Evolutionary conservation across 176 grass and related monocot genomes (phyloP).

Genomic region (Microstegium vimineum): DNA sequence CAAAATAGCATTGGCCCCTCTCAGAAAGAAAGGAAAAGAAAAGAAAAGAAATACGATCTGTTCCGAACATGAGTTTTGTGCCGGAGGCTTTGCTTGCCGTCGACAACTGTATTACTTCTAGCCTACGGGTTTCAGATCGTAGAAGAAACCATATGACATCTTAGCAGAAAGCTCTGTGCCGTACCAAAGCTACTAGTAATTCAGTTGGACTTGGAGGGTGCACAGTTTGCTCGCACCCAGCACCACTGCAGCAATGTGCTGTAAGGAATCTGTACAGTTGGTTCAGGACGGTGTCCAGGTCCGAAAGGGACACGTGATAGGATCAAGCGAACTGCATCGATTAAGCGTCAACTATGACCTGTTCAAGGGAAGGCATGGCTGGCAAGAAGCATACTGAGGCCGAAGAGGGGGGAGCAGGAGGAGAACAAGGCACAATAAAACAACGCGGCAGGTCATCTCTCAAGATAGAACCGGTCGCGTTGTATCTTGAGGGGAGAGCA

Average conservation of each 20-base stretch:
- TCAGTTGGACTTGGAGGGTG: neutral
- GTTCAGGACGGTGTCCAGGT: neutral
- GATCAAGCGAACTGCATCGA: neutral
- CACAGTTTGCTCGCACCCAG: neutral
- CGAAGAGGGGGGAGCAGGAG: neutral
- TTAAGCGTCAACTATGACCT: neutral
- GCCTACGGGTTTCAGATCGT: neutral
- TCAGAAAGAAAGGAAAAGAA: neutral
- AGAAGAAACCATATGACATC: constrained; percentile 19
- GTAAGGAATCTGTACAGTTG: neutral
- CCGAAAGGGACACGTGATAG: neutral
- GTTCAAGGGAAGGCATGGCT: neutral
- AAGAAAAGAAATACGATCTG: neutral
- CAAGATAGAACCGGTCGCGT: neutral
- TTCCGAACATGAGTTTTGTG: neutral
- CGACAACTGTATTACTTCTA: neutral
- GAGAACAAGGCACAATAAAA: constrained; percentile 1
- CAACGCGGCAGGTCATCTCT: constrained; percentile 6
- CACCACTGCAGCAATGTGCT: neutral
- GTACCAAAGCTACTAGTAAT: neutral
- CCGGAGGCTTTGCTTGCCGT: neutral
- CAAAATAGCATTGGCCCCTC: neutral
- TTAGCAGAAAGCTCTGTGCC: neutral
- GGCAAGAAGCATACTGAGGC: neutral
- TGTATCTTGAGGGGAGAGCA: constrained; percentile 7